Base-by-base conservation (phyloP, 176 grass and related monocot genomes). In the Oryza punctata region DNA sequence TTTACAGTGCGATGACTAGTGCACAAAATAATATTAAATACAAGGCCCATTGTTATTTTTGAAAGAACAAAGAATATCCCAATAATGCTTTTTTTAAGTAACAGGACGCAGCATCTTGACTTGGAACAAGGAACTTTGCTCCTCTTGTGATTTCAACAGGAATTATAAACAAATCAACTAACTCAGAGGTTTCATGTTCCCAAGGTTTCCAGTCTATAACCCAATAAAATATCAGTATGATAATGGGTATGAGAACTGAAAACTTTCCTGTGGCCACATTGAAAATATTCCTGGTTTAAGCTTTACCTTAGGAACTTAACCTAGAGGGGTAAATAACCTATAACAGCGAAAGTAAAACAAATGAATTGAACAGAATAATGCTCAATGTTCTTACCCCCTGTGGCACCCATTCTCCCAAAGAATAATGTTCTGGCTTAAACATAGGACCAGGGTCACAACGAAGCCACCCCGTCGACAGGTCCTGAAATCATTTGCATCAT, bases 401-500 rank as follows among this genome's bases (percentile, higher is more conserved):
- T 61, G 89, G 93, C 35, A 92, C 85, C 87, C 82, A 91, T 72
- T 85, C 85, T 23, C 45, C 71, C 54, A 96, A 71, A 71, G 26
- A 75, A 75, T 89, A 96, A 82, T 84, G 83, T 72, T 94, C 93
- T 76, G 91, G 85, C 73, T 96, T 99, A 86, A 96, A 99, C 85
- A 99, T 94, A 47, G 91, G 88, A 60, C 80, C 97, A 78, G 93
- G 89, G 81, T 99, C 93, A 84, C 97, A 99, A 61, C 49, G 46
- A 88, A 99, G 93, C 97, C 97, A 99, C 87, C 85, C 93, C 66
- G 91, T 96, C 2, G 86, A 96, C 78, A 99, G 89, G 77, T 99
- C 97, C 97, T 99, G 78, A 75, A 81, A 90, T 80, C 64, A 82
- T 66, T 67, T 80, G 35, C 40, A 73, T 27, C 28, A 60, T 54